Percentiles rank a stretch among this genome's conserved stretches.
Conservation (phyloP, 1,284 basidiomycete genomes). For the Cryptococcus sp. region DNA sequence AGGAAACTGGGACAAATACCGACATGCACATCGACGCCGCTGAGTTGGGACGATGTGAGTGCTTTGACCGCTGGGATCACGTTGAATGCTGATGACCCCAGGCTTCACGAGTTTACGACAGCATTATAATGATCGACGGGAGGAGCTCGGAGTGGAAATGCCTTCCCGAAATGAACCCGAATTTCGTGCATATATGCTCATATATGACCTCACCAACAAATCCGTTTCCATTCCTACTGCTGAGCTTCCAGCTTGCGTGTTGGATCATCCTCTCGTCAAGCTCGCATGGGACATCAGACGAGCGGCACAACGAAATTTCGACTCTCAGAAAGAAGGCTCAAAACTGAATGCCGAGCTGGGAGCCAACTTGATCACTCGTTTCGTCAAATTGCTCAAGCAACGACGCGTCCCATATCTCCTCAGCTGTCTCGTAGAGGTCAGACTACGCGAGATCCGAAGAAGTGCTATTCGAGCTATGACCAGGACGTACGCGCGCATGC, state of each 20-base stretch:
- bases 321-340: slow-evolving; percentile 55
- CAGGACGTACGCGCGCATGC: slow-evolving; percentile 54
- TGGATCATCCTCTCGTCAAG: slow-evolving; percentile 72
- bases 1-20: slow-evolving; percentile 40
- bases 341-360: slow-evolving; percentile 58
- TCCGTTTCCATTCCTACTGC: slow-evolving; percentile 69
- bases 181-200: slow-evolving; percentile 91
- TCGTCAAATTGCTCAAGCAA: slow-evolving; percentile 56
- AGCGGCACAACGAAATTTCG: slow-evolving; percentile 77
- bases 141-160: slow-evolving; percentile 57
- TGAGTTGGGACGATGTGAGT: slow-evolving; percentile 45
- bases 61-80: not conserved
- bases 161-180: slow-evolving; percentile 83
- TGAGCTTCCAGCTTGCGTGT: slow-evolving; percentile 72
- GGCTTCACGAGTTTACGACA: slow-evolving; percentile 88
- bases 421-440: slow-evolving; percentile 58
- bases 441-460: slow-evolving; percentile 57
- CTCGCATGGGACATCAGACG: slow-evolving; percentile 76
- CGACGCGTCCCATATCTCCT: slow-evolving; percentile 55
- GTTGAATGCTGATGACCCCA: slow-evolving; percentile 45
- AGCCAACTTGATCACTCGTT: slow-evolving; percentile 62
- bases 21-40: slow-evolving; percentile 51
- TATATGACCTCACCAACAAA: slow-evolving; percentile 85
- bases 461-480: slow-evolving; percentile 57
- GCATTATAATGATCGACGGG: slow-evolving; percentile 81